Evolutionary conservation across 768 basidiomycete species (phyloP), one percentile per base, ranked within the genome.

Genomic region (Glaciozyma antarctica): DNA sequence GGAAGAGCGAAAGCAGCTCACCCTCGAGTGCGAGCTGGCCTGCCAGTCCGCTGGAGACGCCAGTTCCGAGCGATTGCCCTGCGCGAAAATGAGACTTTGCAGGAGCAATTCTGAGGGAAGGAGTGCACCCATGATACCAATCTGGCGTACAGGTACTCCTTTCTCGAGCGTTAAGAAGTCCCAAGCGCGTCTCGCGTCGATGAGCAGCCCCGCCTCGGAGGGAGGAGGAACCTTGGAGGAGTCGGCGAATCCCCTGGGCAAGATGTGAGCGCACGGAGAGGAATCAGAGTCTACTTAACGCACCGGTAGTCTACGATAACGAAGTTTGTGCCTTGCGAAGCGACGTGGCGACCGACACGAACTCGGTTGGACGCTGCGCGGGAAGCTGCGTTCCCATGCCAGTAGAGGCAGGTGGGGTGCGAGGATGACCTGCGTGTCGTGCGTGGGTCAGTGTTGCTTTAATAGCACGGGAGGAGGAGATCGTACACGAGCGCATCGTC

Each of bases 381-480:
- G 0, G 88, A 90, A 0, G 81, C 92, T 0, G 85, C 86, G 67
- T 94, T 94, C 15, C 94, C 94, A 69, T 97, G 94, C 51, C 93
- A 80, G 77, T 88, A 94, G n/a, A 97, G 79, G n/a, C 94, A 78
- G 0, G 87, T 92, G 0, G 90, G 90, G 32, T 22, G 92, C 86
- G 24, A 78, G 68, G 21, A 80, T 9, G 53, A 48, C 7, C 56
- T 58, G 51, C 9, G 19, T 3, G n/a, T 48, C 22, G 7, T 12
- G 13, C 13, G 19, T 1, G 12, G 13, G n/a, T 48, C 19, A 48
- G 47, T 16, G 47, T 21, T 17, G 19, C 43, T 22, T 3, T 1
- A 21, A 30, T 16, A 5, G 12, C 3, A 5, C n/a, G 16, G 12
- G 0, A 30, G 10, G 15, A 34, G 16, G 19, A 1, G 13, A 38